Evolutionary conservation across 2,329 filamentous ascomycete species (phyloP).

Genomic region (Cucurbitaria berberidis): DNA sequence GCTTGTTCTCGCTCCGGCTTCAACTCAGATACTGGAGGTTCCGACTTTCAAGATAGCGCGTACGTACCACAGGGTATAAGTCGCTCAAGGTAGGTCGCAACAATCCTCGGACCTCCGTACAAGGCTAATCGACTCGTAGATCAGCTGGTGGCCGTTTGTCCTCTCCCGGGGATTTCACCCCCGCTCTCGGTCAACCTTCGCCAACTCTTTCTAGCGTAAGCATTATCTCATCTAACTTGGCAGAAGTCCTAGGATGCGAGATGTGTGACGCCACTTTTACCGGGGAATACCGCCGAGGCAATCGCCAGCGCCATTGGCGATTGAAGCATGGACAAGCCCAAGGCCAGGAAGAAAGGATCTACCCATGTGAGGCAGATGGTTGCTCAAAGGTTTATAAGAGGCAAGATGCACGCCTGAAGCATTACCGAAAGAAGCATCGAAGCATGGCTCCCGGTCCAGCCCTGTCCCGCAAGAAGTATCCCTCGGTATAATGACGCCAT

Average conservation of each 20-base stretch:
- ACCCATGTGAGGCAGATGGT: neutral
- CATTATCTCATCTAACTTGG: neutral
- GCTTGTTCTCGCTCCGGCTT: too few relatives aligned
- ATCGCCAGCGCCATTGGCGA: conserved; percentile 3
- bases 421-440: conserved; percentile 7
- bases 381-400: conserved; percentile 9
- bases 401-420: conserved; percentile 14
- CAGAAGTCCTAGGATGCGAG: neutral
- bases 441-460: neutral
- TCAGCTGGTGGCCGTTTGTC: neutral
- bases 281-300: conserved; percentile 2
- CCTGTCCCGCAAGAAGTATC: neutral
- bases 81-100: neutral
- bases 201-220: neutral
- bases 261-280: neutral
- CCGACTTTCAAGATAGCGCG: neutral
- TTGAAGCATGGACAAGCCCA: neutral
- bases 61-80: neutral
- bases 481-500: neutral
- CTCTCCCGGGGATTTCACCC: neutral
- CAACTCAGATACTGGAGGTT: neutral
- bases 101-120: neutral
- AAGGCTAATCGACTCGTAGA: neutral
- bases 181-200: neutral
- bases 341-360: neutral